phyloP scores from a whole-genome alignment of 2,329 filamentous ascomycete genomes.

The Tolypocladium guangdongense region DNA sequence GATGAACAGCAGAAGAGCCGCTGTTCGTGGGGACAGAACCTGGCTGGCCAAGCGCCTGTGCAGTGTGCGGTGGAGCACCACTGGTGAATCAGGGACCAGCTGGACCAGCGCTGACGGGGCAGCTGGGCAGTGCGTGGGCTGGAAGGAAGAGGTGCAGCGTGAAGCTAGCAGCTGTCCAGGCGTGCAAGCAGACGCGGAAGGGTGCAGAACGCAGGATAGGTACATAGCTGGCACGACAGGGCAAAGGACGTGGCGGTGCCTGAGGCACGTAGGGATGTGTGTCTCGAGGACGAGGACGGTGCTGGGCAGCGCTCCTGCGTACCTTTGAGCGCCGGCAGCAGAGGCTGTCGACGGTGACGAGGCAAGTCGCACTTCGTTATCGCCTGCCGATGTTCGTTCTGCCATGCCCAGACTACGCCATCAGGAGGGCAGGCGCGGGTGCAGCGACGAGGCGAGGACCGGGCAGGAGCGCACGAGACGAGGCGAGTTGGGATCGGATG shows the following conservation, averaged over 20 bases:
- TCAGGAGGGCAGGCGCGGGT: conserved; percentile 36
- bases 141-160: neutral
- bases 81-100: conserved; percentile 2
- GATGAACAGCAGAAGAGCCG: neutral
- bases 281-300: neutral
- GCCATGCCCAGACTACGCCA: conserved; percentile 57
- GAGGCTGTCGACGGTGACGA: conserved; percentile 24
- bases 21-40: neutral
- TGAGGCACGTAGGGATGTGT: neutral
- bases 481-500: neutral
- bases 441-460: conserved; percentile 9
- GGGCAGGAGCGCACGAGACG: conserved; percentile 4
- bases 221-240: neutral
- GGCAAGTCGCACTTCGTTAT: conserved; percentile 45
- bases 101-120: neutral
- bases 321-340: conserved; percentile 16
- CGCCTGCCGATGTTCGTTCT: conserved; percentile 48
- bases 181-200: neutral
- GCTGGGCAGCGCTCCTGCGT: neutral
- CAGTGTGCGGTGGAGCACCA: conserved; percentile 2
- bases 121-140: neutral
- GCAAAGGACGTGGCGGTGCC: neutral
- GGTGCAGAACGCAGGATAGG: neutral
- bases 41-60: neutral
- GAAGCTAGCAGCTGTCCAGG: neutral